phyloP scores from a whole-genome alignment of 1,139 yeast species.

The Yamadazyma conglobata region DNA sequence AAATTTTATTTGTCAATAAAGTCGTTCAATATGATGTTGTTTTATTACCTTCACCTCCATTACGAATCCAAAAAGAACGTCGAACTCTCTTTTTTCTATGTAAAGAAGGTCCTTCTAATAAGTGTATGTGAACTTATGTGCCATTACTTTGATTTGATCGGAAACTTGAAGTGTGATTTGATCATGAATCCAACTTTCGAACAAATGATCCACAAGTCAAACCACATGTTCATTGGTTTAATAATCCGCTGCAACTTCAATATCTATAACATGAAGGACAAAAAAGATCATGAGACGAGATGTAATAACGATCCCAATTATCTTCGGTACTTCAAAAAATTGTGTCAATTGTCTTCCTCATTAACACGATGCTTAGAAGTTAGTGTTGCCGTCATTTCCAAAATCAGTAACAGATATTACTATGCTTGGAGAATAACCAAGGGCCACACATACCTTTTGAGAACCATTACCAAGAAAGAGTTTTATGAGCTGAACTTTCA shows the following conservation, averaged over 20 bases:
- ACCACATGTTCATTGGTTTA: constrained; percentile 31
- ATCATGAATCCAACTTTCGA: constrained; percentile 41
- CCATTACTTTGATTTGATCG: constrained; percentile 31
- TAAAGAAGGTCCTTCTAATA: constrained; percentile 32
- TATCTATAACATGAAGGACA: constrained; percentile 16
- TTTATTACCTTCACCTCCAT: constrained; percentile 38
- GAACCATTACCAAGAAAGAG: constrained; percentile 24
- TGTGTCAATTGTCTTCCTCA: constrained; percentile 29
- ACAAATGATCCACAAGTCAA: constrained; percentile 36
- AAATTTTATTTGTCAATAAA: constrained; percentile 29
- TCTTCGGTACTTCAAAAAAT: constrained; percentile 18
- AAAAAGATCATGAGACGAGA: constrained; percentile 18
- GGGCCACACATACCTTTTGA: constrained; percentile 34
- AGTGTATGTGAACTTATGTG: constrained; percentile 38
- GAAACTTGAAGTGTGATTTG: constrained; percentile 36
- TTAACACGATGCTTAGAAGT: constrained; percentile 36
- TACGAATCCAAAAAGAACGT: constrained; percentile 28
- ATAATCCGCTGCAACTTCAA: constrained; percentile 27
- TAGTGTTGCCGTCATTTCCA: constrained; percentile 32
- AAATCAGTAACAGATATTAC: constrained; percentile 42
- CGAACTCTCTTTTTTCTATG: constrained; percentile 30
- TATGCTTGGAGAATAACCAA: constrained; percentile 52
- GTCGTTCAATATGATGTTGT: constrained; percentile 31
- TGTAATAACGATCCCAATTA: constrained; percentile 18
- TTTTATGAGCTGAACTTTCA: constrained; percentile 27